Conservation (phyloP, 2,329 filamentous ascomycete genomes). For the Cytospora piceicola region DNA sequence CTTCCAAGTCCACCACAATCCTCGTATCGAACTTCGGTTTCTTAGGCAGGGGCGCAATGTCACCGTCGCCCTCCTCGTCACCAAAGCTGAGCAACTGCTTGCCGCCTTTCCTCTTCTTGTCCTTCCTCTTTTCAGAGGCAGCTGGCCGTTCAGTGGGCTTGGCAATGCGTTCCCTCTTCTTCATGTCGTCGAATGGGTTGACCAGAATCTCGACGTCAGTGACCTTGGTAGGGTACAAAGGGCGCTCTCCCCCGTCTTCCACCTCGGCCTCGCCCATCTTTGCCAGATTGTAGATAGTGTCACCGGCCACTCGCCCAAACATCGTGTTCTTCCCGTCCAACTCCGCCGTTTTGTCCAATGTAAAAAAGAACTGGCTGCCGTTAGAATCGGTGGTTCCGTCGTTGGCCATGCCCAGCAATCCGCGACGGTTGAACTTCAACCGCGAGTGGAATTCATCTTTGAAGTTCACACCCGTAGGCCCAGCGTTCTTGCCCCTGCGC, state of each 20-base stretch:
- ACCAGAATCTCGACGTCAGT: constrained; percentile 74
- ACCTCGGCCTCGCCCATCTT: constrained; percentile 91
- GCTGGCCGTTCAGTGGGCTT: constrained; percentile 51
- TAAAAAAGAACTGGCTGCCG: constrained; percentile 97
- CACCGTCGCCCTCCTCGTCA: constrained; percentile 66
- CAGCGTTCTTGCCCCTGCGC: constrained; percentile 64
- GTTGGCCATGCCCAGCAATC: constrained; percentile 95
- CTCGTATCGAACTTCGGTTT: constrained; percentile 80
- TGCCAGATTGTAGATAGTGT: constrained; percentile 94
- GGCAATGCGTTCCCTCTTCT: constrained; percentile 65
- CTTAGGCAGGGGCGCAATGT: constrained; percentile 64
- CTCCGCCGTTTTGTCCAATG: constrained; percentile 81
- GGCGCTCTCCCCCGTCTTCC: constrained; percentile 76
- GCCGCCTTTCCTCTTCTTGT: constrained; percentile 73
- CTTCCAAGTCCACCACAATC: constrained; percentile 65
- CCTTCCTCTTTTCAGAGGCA: constrained; percentile 54
- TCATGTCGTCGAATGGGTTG: constrained; percentile 83
- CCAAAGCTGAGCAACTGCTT: constrained; percentile 82
- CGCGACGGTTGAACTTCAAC: constrained; percentile 89
- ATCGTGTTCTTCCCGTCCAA: constrained; percentile 88
- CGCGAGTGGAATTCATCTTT: constrained; percentile 90
- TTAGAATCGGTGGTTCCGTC: constrained; percentile 77
- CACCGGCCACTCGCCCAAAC: constrained; percentile 88
- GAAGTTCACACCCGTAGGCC: constrained; percentile 62
- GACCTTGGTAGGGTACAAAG: constrained; percentile 83